These are phyloP conservation scores for Funneliformis mosseae DNA, from an alignment of 192 early-diverging fungal species.

Conservation along the genomic window DNA sequence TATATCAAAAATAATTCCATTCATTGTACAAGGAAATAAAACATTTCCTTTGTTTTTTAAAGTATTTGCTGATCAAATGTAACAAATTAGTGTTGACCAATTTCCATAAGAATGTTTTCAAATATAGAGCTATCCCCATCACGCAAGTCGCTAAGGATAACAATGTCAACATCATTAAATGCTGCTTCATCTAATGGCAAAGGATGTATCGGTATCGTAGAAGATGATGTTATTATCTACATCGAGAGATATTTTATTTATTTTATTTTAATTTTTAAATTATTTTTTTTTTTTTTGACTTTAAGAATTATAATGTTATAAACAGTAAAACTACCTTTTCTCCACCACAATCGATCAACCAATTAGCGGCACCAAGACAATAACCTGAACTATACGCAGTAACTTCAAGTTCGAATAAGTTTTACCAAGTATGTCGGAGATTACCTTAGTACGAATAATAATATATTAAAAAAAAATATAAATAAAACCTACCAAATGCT, in stretches of 20 bases:
- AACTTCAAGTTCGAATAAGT: slow-evolving; percentile 44
- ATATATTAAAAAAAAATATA: neutral
- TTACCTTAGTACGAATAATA: slow-evolving; percentile 22
- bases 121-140: slow-evolving; percentile 37
- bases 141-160: slow-evolving; percentile 49
- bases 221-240: slow-evolving; percentile 53
- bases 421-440: slow-evolving; percentile 35
- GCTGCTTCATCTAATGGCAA: slow-evolving; percentile 49
- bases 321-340: slow-evolving; percentile 45
- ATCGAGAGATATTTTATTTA: too few relatives aligned
- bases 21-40: slow-evolving; percentile 66
- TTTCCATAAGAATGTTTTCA: slow-evolving; percentile 40
- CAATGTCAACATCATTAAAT: slow-evolving; percentile 45
- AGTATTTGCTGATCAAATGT: slow-evolving; percentile 28
- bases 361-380: slow-evolving; percentile 73
- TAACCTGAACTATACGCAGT: slow-evolving; percentile 74
- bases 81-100: slow-evolving; percentile 29
- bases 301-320: neutral
- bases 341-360: slow-evolving; percentile 66
- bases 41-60: slow-evolving; percentile 63
- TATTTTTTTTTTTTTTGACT: neutral
- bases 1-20: slow-evolving; percentile 77
- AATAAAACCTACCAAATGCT: slow-evolving; percentile 48
- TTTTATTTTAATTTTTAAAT: slow-evolving; percentile 44
- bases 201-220: slow-evolving; percentile 49